A percentile compares a stretch with the other conserved stretches of the same genome.
Conservation (phyloP, 1,284 basidiomycete genomes). For the Paramarasmius palmivorus region DNA sequence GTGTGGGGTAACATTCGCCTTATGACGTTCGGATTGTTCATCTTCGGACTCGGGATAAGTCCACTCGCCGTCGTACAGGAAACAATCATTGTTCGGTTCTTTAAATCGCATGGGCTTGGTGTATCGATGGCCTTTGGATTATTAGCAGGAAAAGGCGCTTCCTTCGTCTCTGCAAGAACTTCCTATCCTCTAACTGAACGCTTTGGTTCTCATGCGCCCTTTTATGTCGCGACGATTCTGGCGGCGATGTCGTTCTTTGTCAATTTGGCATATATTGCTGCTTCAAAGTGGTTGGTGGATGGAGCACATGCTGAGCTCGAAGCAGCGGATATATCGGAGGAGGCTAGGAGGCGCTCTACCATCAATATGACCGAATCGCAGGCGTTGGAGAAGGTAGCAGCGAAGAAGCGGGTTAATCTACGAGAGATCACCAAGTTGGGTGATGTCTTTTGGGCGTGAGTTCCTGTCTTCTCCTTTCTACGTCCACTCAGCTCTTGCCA, state of each 20-base stretch:
- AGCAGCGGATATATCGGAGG: constrained; percentile 56
- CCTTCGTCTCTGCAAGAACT: constrained; percentile 72
- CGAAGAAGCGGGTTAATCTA: constrained; percentile 61
- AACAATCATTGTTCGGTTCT: constrained; percentile 80
- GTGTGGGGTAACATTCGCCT: constrained; percentile 54
- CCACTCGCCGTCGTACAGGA: constrained; percentile 79
- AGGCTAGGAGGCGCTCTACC: constrained; percentile 45
- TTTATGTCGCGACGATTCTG: constrained; percentile 67
- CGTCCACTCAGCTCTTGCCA: constrained; percentile 24
- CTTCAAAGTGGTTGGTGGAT: constrained; percentile 62
- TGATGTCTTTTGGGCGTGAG: constrained; percentile 80
- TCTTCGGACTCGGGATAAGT: constrained; percentile 78
- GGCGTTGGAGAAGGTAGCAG: constrained; percentile 64
- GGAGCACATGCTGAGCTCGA: constrained; percentile 63
- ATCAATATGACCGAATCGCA: constrained; percentile 55
- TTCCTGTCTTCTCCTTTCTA: constrained; percentile 9
- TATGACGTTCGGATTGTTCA: constrained; percentile 72
- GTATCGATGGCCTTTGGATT: constrained; percentile 78
- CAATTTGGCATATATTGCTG: constrained; percentile 66
- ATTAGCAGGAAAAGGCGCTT: constrained; percentile 74
- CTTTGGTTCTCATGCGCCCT: constrained; percentile 71
- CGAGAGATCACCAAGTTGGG: constrained; percentile 65
- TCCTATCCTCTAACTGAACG: constrained; percentile 74
- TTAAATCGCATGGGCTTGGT: constrained; percentile 75
- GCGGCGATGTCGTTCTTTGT: constrained; percentile 64